Percentiles rank a stretch among this genome's conserved stretches.
These are phyloP conservation scores for Filosporella fistucella DNA, from an alignment of 495 filamentous ascomycete species.

Conservation along the genomic window DNA sequence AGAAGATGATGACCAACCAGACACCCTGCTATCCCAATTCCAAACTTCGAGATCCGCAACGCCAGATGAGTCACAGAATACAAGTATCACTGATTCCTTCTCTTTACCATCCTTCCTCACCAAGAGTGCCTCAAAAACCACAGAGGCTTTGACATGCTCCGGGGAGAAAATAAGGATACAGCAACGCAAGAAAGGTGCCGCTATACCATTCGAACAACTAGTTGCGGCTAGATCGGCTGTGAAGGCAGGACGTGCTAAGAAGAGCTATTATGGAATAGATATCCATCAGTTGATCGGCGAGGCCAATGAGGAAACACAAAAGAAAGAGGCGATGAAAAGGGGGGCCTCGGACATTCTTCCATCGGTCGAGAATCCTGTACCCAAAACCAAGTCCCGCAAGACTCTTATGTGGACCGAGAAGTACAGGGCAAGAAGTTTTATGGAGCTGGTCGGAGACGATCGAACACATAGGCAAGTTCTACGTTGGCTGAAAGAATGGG, in stretches of 20 bases:
- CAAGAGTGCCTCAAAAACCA: slow-evolving; percentile 1
- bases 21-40: neutral
- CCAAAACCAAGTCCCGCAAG: slow-evolving; percentile 38
- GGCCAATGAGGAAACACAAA: slow-evolving; percentile 42
- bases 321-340: slow-evolving; percentile 19
- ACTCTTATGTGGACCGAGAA: slow-evolving; percentile 79
- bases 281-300: slow-evolving; percentile 78
- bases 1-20: no score
- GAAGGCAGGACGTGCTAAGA: slow-evolving; percentile 66
- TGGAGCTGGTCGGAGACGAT: slow-evolving; percentile 91
- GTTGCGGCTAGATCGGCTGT: slow-evolving; percentile 65
- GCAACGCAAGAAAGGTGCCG: slow-evolving; percentile 39
- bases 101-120: slow-evolving; percentile 19
- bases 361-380: slow-evolving; percentile 32
- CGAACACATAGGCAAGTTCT: slow-evolving; percentile 88
- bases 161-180: slow-evolving; percentile 56
- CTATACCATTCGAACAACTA: slow-evolving; percentile 61
- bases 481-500: slow-evolving; percentile 92
- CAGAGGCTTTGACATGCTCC: slow-evolving; percentile 57
- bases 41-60: neutral
- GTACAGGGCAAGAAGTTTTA: slow-evolving; percentile 87
- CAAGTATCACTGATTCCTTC: no score
- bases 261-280: slow-evolving; percentile 86
- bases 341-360: slow-evolving; percentile 25
- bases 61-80: neutral